phyloP scores from a whole-genome alignment of 2,329 filamentous ascomycete genomes.

The Bimuria novae-zelandiae region DNA sequence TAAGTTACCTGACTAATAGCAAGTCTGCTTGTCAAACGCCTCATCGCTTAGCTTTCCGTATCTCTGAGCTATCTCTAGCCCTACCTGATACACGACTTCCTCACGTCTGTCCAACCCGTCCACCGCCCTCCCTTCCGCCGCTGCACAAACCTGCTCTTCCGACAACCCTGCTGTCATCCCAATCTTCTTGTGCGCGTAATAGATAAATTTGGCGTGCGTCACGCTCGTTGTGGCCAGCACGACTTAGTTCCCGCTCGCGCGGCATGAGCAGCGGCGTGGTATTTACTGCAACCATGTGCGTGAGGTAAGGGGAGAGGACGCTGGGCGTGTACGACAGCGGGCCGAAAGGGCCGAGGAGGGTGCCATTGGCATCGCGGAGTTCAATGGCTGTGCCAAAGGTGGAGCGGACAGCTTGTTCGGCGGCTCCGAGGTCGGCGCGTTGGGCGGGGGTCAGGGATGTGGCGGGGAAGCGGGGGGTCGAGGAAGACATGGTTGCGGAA shows the following conservation, averaged over 20 bases:
- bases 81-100: conserved; percentile 6
- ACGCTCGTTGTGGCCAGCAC: conserved; percentile 6
- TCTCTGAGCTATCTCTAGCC: conserved; percentile 5
- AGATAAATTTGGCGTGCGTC: conserved; percentile 5
- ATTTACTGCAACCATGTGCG: neutral
- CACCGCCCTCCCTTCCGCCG: neutral
- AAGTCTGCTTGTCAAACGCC: neutral
- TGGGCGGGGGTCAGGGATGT: neutral
- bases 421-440: conserved; percentile 2
- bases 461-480: conserved; percentile 3
- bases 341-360: conserved; percentile 14
- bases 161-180: conserved; percentile 6
- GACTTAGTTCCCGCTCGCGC: conserved; percentile 9
- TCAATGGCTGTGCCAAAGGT: conserved; percentile 12
- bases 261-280: conserved; percentile 5
- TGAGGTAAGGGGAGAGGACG: conserved; percentile 9
- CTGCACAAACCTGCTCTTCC: conserved; percentile 3
- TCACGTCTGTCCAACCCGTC: conserved; percentile 7
- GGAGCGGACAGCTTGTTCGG: neutral
- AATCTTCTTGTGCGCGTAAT: conserved; percentile 13
- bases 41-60: conserved; percentile 3
- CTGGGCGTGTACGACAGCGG: conserved; percentile 9
- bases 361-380: conserved; percentile 6
- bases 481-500: neutral
- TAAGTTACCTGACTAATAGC: neutral